Conservation (phyloP, 1,284 basidiomycete genomes). For the Chalciporus sp. region DNA sequence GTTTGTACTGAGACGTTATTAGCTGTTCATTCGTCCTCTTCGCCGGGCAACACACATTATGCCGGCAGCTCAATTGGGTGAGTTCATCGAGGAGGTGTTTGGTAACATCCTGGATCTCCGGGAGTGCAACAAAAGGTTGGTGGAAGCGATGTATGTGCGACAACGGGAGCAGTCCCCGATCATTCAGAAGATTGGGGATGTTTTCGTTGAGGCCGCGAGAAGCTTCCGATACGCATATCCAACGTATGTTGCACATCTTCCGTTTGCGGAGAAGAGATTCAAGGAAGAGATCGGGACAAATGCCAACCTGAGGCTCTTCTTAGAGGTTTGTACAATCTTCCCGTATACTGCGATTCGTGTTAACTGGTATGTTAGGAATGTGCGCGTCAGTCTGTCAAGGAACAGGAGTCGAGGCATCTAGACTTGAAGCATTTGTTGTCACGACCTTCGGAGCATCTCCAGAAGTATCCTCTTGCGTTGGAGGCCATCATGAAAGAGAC, state of each 20-base stretch:
- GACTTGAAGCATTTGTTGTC: constrained; percentile 89
- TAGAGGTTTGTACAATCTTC: constrained; percentile 67
- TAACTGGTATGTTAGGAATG: constrained; percentile 43
- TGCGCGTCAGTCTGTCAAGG: constrained; percentile 59
- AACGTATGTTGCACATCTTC: constrained; percentile 82
- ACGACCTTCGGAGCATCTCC: constrained; percentile 85
- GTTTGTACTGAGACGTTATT: not conserved
- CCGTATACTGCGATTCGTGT: not conserved
- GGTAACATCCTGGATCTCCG: constrained; percentile 85
- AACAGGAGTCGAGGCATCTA: constrained; percentile 74
- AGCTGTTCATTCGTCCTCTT: constrained; percentile 82
- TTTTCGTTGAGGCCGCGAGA: constrained; percentile 86
- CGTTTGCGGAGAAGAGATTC: constrained; percentile 83
- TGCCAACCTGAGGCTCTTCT: constrained; percentile 79
- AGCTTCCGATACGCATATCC: constrained; percentile 90
- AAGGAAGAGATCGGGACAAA: constrained; percentile 86
- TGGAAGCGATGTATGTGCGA: constrained; percentile 86
- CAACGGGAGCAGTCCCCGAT: constrained; percentile 88
- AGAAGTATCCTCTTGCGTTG: constrained; percentile 87
- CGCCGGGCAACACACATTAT: constrained; percentile 75
- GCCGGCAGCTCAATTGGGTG: constrained; percentile 62
- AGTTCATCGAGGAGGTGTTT: constrained; percentile 87
- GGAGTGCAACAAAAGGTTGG: constrained; percentile 77
- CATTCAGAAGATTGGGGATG: constrained; percentile 86
- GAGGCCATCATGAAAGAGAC: constrained; percentile 88